Conservation (phyloP, 805 yeast species). For the Lachancea dasiensis region DNA sequence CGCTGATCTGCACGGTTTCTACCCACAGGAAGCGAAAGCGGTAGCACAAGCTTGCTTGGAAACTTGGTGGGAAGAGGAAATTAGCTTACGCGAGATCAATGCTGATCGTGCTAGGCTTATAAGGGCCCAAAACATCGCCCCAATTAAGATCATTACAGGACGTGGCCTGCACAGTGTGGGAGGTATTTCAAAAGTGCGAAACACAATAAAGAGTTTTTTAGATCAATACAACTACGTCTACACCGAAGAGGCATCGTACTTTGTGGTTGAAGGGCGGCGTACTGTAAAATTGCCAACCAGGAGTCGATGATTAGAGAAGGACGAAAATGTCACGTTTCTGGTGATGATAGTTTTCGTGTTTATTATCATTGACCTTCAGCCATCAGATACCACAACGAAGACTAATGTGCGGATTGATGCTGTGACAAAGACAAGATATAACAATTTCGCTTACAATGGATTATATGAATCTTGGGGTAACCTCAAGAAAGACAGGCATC, state of each 20-base stretch:
- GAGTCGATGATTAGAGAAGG: background rate
- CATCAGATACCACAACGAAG: too few species aligned
- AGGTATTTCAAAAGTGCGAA: conserved; percentile 47
- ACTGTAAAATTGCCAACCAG: background rate
- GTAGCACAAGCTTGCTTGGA: conserved; percentile 34
- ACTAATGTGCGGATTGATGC: too few species aligned
- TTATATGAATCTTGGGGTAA: conserved; percentile 46
- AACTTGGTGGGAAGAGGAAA: conserved; percentile 63
- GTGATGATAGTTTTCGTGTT: background rate
- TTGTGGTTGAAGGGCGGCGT: conserved; percentile 33
- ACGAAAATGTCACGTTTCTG: background rate
- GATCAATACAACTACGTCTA: conserved; percentile 35
- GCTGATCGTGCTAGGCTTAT: conserved; percentile 35
- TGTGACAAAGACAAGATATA: too few species aligned
- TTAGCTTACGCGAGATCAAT: conserved; percentile 35
- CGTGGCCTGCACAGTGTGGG: conserved; percentile 62
- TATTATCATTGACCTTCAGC: too few species aligned
- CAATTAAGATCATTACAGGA: conserved; percentile 54
- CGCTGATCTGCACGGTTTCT: conserved; percentile 55
- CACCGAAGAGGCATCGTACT: conserved; percentile 42
- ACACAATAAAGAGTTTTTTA: conserved; percentile 39
- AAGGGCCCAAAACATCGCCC: conserved; percentile 37
- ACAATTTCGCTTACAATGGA: conserved; percentile 36
- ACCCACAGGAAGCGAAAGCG: conserved; percentile 42
- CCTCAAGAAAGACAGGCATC: conserved; percentile 63